Base-by-base conservation (phyloP, 495 filamentous ascomycete genomes). In the Jackrogersella multiformis region DNA sequence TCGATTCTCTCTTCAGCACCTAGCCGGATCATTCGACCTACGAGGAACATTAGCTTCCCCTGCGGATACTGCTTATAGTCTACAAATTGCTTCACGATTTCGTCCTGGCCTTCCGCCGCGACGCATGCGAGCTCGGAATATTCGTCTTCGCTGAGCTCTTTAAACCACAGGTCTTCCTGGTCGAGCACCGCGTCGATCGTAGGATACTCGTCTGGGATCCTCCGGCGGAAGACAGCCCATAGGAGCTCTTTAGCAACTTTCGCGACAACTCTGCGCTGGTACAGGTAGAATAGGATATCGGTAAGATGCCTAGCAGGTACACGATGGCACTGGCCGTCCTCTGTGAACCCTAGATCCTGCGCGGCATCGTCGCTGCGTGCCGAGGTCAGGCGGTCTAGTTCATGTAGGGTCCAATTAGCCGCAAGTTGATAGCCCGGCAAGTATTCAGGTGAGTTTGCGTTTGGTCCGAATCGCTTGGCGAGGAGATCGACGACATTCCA, bases 21-120 rank as follows among this genome's bases (percentile, higher is more conserved):
- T 34, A 80, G 78, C 46, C 86, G 83, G 84, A 99, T 92, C 91
- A 97, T 95, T 77, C 90, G 89, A 15, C 95, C 95, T 4, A 99
- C 89, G 64, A 98, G 88, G 77, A 89, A 97, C 70, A 89, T 90
- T 26, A 96, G 76, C 77, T 97, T 96, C 2, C 90, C 89, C 48
- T 84, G 80, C 4, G 76, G 81, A 49, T 87, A 82, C 24, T 78
- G 72, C 56, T 90, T 86, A 28, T 86, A 85, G 68, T 89, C 85
- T 49, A 85, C 74, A 64, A 96, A 91, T 70, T 92, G 87, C 68
- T 82, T 79, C 42, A 95, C 80, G 65, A 93, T 85, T 54, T 88
- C 89, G 52, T 85, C 73, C 46, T 81, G 77, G 16, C 76, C 82
- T 6, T 80, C 78, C 15, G 89, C 58, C 0, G 87, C 77, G 13